A percentile compares a stretch with the other conserved stretches of the same genome.
phyloP scores from a whole-genome alignment of 2,329 filamentous ascomycete genomes.

The Colletotrichum musicola region DNA sequence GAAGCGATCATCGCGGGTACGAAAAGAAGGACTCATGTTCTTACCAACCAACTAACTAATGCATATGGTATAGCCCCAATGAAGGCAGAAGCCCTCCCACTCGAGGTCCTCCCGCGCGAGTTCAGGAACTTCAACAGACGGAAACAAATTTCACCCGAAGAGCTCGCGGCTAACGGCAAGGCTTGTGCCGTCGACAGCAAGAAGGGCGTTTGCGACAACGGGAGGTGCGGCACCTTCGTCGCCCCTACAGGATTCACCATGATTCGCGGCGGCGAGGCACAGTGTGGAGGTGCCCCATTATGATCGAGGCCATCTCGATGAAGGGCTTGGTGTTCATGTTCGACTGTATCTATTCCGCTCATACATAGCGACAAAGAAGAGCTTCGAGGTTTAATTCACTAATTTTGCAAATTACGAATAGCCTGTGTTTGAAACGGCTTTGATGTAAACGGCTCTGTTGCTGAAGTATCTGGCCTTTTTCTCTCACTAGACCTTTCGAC shows the following conservation, averaged over 20 bases:
- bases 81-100: slow-evolving; percentile 20
- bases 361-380: neutral
- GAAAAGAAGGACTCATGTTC: neutral
- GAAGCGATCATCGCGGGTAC: neutral
- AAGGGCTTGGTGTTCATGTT: neutral
- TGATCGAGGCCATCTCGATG: neutral
- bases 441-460: too few relatives aligned
- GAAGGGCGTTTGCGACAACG: slow-evolving; percentile 29
- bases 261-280: slow-evolving; percentile 13
- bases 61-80: neutral
- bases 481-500: too few relatives aligned
- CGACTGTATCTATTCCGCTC: slow-evolving; percentile 1
- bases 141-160: neutral
- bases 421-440: too few relatives aligned
- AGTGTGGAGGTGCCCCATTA: neutral
- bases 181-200: neutral
- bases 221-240: slow-evolving; percentile 31
- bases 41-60: neutral
- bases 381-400: too few relatives aligned
- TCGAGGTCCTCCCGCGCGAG: slow-evolving; percentile 9
- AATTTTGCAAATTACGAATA: too few relatives aligned
- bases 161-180: slow-evolving; percentile 22
- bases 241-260: slow-evolving; percentile 24
- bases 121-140: neutral
- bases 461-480: too few relatives aligned